These are phyloP conservation scores for Hygrocybe coccinea DNA, from an alignment of 768 basidiomycete species.

Conservation along the genomic window DNA sequence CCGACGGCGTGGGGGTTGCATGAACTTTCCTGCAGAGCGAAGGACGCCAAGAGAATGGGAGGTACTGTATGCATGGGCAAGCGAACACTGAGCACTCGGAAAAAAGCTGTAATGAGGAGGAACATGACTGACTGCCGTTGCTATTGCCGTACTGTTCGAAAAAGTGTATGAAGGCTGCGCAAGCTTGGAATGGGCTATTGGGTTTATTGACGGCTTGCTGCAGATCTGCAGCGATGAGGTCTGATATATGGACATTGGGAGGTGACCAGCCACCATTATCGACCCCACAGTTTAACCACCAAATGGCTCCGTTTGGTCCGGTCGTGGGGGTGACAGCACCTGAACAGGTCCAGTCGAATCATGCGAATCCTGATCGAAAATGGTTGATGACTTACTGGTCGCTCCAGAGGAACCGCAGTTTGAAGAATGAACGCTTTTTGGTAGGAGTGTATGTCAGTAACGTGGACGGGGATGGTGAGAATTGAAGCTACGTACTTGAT, in stretches of 20 bases:
- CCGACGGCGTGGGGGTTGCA: conserved; percentile 68
- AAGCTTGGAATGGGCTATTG: conserved; percentile 55
- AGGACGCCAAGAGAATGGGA: conserved; percentile 73
- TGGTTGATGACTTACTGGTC: conserved; percentile 33
- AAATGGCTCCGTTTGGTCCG: conserved; percentile 69
- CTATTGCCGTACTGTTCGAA: conserved; percentile 58
- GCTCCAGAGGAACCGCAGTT: conserved; percentile 49
- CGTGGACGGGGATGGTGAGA: neutral
- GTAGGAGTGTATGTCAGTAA: conserved; percentile 9
- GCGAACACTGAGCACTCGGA: neutral
- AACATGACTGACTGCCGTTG: conserved; percentile 23
- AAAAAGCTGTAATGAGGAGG: neutral
- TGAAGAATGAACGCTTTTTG: conserved; percentile 37
- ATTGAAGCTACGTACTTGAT: neutral
- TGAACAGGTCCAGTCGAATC: conserved; percentile 18
- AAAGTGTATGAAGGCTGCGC: conserved; percentile 42
- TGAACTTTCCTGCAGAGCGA: conserved; percentile 81
- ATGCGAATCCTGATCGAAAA: neutral
- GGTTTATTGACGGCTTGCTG: conserved; percentile 43
- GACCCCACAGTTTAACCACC: conserved; percentile 78
- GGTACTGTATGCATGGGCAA: too few relatives aligned
- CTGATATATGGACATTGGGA: conserved; percentile 49
- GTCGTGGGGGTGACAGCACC: conserved; percentile 43
- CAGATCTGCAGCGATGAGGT: conserved; percentile 47
- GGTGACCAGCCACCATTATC: conserved; percentile 64